Evolutionary conservation across 1,139 yeast genomes (phyloP), one percentile per base, ranked within the genome.

Genomic region (Debaryomycetaceae sp.): DNA sequence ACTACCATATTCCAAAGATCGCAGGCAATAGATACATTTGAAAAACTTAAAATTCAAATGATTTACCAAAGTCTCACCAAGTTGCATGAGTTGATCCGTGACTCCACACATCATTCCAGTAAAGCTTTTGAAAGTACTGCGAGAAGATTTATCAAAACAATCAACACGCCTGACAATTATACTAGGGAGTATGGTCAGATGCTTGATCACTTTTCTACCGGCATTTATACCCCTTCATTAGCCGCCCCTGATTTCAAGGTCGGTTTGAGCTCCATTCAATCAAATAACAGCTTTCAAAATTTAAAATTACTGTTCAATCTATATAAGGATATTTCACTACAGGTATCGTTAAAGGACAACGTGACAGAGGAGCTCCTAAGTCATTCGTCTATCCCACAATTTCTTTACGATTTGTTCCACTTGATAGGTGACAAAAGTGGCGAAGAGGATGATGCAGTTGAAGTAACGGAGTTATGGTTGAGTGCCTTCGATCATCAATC

Each of bases 291-390:
- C 43, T 71, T 64, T 46, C 80, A 75, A 46, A 72, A 69, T 51
- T 57, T 75, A 47, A 68, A 62, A 44, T 57, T 60, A 33, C 66
- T 65, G 44, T 75, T 72, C 52, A 72, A 75, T 48, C 52, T 74
- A 23, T 74, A 56, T 53, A 69, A 69, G 44, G 80, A 75, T 49
- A 59, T 74, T 37, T 73, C 76, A 13, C 59, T 74, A 24, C 79
- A 74, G 41, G 50, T 66, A 4, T 60, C 49, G 5, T 55, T 54
- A 11, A 42, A 56, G 22, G 59, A 49, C 5, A 53, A 51, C 8
- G 42, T 37, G 31, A 11, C 43, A 7, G 44, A 47, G 6, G 50
- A 51, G 6, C 47, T 63, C 13, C 55, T 68, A 33, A 63, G 68
- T 38, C 47, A 67, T 9, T 44, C 61, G 4, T 71, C 76, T 2